Base-by-base conservation (phyloP, 148 eudicot species). In the Silene latifolia region DNA sequence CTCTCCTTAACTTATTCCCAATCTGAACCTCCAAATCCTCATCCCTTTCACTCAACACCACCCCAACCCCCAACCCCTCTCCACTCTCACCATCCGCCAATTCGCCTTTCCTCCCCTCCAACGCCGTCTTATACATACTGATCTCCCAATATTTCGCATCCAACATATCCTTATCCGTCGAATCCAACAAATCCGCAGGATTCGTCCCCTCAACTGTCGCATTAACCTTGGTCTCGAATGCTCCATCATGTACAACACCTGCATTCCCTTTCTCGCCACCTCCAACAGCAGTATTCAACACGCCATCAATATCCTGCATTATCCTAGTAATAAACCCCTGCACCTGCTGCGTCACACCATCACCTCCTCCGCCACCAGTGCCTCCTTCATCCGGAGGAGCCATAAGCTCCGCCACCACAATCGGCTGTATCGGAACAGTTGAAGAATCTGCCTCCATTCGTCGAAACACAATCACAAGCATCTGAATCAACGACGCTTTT, bases 141-240 rank as follows among this genome's bases (percentile, higher is more conserved):
- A 95, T 92, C 87, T 92, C 97, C 99, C 99, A 95, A 83, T 95
- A 95, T 80, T 95, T 95, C 0, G 99, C 99, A 78, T 95, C 99
- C 91, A 95, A 81, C 99, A 92, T 90, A 85, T 95, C 99, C 85
- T 95, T 95, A 81, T 95, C 99, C 0, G 96, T 92, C 12, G 97
- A 92, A 83, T 95, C 99, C 82, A 95, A 74, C 90, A 95, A 84
- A 86, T 95, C 99, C 1, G 97, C 96, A 0, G 99, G 96, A 76
- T 95, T 92, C 0, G 99, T 92, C 0, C 96, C 86, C 80, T 95
- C 99, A 42, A 92, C 96, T 0, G 98, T 95, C 3, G 91, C 85
- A 80, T 80, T 79, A 1, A 86, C 70, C 84, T 72, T 90, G 15
- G 97, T 92, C 83, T 90, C 94, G 66, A 95, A 95, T 4, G 97